Evolutionary conservation across 805 yeast species (phyloP), one percentile per base, ranked within the genome.

Genomic region (Candida orba): DNA sequence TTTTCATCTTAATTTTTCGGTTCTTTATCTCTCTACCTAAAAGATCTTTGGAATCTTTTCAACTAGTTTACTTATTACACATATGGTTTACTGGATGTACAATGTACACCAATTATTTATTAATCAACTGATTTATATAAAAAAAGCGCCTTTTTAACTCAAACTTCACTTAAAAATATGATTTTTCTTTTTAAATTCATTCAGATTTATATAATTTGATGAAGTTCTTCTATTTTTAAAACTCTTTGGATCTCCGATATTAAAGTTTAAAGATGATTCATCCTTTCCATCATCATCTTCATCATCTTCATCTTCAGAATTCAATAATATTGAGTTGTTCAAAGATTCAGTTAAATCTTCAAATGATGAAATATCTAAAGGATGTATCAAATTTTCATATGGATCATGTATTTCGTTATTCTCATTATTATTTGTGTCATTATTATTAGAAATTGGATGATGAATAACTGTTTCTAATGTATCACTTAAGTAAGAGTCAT

Each of bases 321-420:
- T 13, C 13, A 27, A 6, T 27, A 27, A 10, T 10, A 27, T 27
- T 27, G 29, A 27, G 9, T 4, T 27, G 29, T 27, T 32, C 17
- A 43, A 25, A 6, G 46, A 39, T 3, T 23, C 25, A 4, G 43
- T 36, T 38, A 43, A 30, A 12, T 43, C 41, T 29, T 40, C 40
- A 36, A 44, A 48, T 2, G 45, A 25, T n/a, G 53, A 52, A 6
- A 57, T 44, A 34, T 56, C 61, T 46, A 53, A 23, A 12, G 60
- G 60, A 41, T 56, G 61, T 13, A 46, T 34, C 10, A 53, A 9
- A 27, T 49, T 43, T 22, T 43, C 52, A 27, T 57, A 57, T 8
- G 59, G 62, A 37, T 57, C 59, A 25, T 41, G 6, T 6, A 14
- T 14, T 1, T 40, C 38, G 9, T 41, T 27, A 20, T 24, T 10